phyloP scores from a whole-genome alignment of 1,284 basidiomycete genomes.

The Singerocomus inundabilis region DNA sequence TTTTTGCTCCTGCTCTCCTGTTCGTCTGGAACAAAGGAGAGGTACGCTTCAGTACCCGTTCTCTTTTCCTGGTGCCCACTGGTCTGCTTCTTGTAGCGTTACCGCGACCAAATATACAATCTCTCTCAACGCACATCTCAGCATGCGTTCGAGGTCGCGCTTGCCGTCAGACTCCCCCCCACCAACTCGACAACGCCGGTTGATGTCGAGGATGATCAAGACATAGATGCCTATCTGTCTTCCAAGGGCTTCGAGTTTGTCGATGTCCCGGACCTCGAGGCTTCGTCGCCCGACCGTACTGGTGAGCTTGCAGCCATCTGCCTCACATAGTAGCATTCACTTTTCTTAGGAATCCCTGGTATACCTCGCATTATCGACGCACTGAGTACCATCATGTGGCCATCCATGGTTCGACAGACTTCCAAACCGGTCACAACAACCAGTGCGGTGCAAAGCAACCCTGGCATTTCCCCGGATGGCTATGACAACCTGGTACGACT shows the following conservation, averaged over 20 bases:
- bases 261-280: slow-evolving; percentile 34
- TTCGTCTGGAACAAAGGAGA: slow-evolving; percentile 68
- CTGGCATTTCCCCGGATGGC: slow-evolving; percentile 13
- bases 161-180: slow-evolving; percentile 56
- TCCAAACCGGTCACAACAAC: slow-evolving; percentile 1
- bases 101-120: slow-evolving; percentile 49
- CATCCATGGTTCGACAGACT: slow-evolving; percentile 51
- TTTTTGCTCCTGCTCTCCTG: slow-evolving; percentile 62
- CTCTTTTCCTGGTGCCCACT: slow-evolving; percentile 6
- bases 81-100: slow-evolving; percentile 43
- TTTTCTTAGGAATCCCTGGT: slow-evolving; percentile 49
- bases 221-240: slow-evolving; percentile 63
- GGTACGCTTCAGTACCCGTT: slow-evolving; percentile 37
- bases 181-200: slow-evolving; percentile 4
- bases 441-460: neutral
- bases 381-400: slow-evolving; percentile 83
- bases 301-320: slow-evolving; percentile 16
- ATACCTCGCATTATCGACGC: slow-evolving; percentile 72
- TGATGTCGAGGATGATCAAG: slow-evolving; percentile 37
- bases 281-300: slow-evolving; percentile 12
- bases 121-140: slow-evolving; percentile 47
- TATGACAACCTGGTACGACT: slow-evolving; percentile 23
- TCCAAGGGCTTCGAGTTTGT: slow-evolving; percentile 74
- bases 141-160: slow-evolving; percentile 63
- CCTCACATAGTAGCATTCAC: neutral